A percentile compares a stretch with the other conserved stretches of the same genome.
Conservation (phyloP, 108 stramenopile species). For the Parietichytrium sp. region DNA sequence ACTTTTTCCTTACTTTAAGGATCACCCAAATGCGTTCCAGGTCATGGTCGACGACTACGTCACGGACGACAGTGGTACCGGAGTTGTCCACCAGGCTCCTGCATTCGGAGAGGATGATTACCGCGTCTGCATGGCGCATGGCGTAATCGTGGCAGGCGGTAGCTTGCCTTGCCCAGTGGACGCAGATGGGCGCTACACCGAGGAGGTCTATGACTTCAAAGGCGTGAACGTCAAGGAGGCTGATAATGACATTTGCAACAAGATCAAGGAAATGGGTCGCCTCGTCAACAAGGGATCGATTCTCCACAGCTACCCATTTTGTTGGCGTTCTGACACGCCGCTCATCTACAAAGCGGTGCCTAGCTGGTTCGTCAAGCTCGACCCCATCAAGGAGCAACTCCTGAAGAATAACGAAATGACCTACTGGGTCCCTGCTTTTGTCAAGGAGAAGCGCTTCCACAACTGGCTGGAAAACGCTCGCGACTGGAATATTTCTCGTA, state of each 20-base stretch:
- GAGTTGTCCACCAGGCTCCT: slow-evolving; percentile 98
- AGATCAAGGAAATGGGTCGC: slow-evolving; percentile 79
- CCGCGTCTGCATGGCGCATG: slow-evolving; percentile 92
- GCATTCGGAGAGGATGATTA: slow-evolving; percentile 99
- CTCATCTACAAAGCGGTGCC: slow-evolving; percentile 99
- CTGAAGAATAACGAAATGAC: slow-evolving; percentile 91
- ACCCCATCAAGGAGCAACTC: slow-evolving; percentile 87
- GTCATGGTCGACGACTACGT: slow-evolving; percentile 90
- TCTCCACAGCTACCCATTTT: slow-evolving; percentile 96
- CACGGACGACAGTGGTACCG: slow-evolving; percentile 96
- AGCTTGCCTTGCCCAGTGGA: slow-evolving; percentile 92
- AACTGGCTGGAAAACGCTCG: slow-evolving; percentile 96
- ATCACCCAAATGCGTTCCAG: slow-evolving; percentile 67
- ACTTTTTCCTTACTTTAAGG: slow-evolving; percentile 83
- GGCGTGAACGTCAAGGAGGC: slow-evolving; percentile 92
- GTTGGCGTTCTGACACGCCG: slow-evolving; percentile 98
- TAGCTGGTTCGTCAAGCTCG: slow-evolving; percentile 97
- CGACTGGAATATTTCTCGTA: slow-evolving; percentile 97
- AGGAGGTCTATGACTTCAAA: slow-evolving; percentile 72
- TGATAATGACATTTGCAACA: slow-evolving; percentile 80
- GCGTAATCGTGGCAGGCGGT: slow-evolving; percentile 82
- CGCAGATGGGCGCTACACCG: slow-evolving; percentile 85
- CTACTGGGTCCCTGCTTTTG: slow-evolving; percentile 84
- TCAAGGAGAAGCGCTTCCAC: slow-evolving; percentile 97
- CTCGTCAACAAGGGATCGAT: slow-evolving; percentile 86